Evolutionary conservation across 1,284 basidiomycete species (phyloP).

Genomic region (Marasmius tenuissimus): DNA sequence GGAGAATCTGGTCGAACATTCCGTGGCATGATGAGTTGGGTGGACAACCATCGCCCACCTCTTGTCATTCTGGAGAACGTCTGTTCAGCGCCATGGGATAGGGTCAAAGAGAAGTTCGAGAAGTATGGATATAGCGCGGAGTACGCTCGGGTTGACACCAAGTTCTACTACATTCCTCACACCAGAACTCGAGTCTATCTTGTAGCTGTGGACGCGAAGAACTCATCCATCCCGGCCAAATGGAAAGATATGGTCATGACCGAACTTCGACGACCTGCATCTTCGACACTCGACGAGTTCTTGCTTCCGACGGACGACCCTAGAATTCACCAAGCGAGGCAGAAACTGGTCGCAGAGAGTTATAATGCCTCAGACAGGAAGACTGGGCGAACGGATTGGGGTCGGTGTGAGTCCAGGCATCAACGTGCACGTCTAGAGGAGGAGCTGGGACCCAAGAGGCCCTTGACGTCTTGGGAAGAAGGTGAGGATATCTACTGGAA

Average conservation of each 20-base stretch:
- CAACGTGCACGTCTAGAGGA: conserved; percentile 87
- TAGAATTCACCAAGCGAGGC: conserved; percentile 85
- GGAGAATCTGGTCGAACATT: conserved; percentile 92
- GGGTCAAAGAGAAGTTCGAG: conserved; percentile 77
- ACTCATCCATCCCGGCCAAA: conserved; percentile 58
- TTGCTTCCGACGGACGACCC: conserved; percentile 89
- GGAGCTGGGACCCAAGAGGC: conserved; percentile 78
- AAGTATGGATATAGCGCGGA: conserved; percentile 78
- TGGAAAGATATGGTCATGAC: conserved; percentile 71
- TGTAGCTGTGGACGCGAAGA: conserved; percentile 69
- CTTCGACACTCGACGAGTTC: conserved; percentile 88
- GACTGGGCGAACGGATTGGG: conserved; percentile 85
- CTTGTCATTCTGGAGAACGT: conserved; percentile 95
- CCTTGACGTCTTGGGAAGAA: conserved; percentile 93
- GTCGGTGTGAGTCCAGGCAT: conserved; percentile 89
- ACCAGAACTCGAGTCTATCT: conserved; percentile 90
- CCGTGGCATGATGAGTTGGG: conserved; percentile 92
- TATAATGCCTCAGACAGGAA: conserved; percentile 59
- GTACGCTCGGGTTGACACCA: conserved; percentile 82
- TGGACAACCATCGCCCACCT: conserved; percentile 83
- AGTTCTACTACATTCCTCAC: conserved; percentile 93
- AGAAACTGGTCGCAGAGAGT: conserved; percentile 76
- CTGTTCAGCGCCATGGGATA: conserved; percentile 86
- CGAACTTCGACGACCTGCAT: conserved; percentile 80
- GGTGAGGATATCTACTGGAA: conserved; percentile 41